phyloP scores from a whole-genome alignment of 2,329 filamentous ascomycete genomes.

The Fusarium sp. region DNA sequence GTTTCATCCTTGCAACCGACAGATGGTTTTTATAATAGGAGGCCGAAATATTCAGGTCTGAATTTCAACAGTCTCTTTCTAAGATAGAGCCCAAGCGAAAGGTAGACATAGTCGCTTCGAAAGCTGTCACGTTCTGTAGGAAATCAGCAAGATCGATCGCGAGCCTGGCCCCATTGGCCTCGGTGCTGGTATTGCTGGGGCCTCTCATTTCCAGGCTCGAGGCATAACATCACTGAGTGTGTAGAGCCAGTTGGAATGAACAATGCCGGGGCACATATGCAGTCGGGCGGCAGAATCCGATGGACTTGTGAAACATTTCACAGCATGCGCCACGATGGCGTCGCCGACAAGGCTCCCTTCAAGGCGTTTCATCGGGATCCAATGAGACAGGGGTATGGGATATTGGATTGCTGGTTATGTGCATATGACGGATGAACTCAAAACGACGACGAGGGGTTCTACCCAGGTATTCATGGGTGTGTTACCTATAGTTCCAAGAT shows the following conservation, averaged over 20 bases:
- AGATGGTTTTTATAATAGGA: too few species aligned
- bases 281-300: not conserved
- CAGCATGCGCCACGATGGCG: not conserved
- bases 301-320: not conserved
- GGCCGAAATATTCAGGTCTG: too few species aligned
- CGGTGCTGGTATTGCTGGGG: too few species aligned
- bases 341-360: not conserved
- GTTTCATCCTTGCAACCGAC: not conserved
- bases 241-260: not conserved
- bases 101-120: not conserved
- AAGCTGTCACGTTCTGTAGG: not conserved
- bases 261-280: not conserved
- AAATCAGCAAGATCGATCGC: slow-evolving; percentile 10
- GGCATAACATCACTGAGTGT: not conserved
- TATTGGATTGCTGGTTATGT: not conserved
- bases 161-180: not conserved
- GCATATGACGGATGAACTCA: not conserved
- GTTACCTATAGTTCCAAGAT: not conserved
- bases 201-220: not conserved
- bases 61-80: too few species aligned
- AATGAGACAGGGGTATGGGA: not conserved
- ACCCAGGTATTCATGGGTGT: not conserved
- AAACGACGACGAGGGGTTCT: not conserved
- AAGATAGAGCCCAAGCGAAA: too few species aligned
- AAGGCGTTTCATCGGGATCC: not conserved